Base-by-base conservation (phyloP, 306 rosid species). In the Acacia acuminata region DNA sequence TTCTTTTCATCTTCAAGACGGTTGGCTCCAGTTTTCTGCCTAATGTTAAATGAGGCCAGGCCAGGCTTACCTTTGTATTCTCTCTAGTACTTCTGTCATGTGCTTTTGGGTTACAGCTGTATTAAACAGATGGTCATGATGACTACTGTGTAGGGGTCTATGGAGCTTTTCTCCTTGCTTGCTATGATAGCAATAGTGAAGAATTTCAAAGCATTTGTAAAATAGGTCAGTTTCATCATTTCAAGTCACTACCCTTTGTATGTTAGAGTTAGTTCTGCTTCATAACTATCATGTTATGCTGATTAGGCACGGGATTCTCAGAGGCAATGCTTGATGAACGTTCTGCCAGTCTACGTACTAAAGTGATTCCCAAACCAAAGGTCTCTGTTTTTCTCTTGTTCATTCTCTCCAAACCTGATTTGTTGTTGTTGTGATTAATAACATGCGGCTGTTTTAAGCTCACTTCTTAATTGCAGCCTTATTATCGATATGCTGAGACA, bases 161-260 rank as follows among this genome's bases (percentile, higher is more conserved):
- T 82, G 98, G 99, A 47, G 96, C 96, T 77, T 94, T 96, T 82
- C 96, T 96, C 82, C 94, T 96, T 48, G 98, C 96, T 73, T 94
- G 97, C 88, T 91, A 94, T 78, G 96, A 93, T 82, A 75, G 53
- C 15, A 83, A 78, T 76, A 94, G 86, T 22, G 98, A 96, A 88
- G 98, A 96, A 82, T 96, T 88, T 85, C 99, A 96, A 86, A 94
- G 96, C 88, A 94, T 96, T 76, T 94, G 96, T 83, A 96, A 96
- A 87, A 92, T 93, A 81, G 99, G 99, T 92, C 77, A 86, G 92
- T 69, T 55, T 58, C 19, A 32, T 85, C 64, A 51, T 86, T 83
- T 81, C 16, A 47, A 73, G 75, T 76, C 77, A 40, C 70, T 63
- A 9, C 64, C 69, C 30, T 71, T 24, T 74, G 22, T 63, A 67